Evolutionary conservation across 176 grass and related monocot genomes (phyloP), one percentile per base, ranked within the genome.

Genomic region (Musa itinerans): DNA sequence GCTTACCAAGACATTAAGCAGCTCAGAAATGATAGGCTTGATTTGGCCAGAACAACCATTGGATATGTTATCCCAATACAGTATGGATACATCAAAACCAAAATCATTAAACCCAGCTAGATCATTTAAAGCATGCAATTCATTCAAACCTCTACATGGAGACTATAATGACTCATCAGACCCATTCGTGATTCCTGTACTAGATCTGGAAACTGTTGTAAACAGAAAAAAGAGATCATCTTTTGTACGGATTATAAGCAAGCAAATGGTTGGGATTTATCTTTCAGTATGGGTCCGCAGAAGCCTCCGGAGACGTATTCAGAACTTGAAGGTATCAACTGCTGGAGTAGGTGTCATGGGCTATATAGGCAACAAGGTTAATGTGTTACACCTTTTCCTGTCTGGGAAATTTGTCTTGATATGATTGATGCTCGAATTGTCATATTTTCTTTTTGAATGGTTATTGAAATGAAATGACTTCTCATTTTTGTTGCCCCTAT

Each of bases 21-120:
- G 87, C 73, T 98, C 90, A 1, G 90, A 89, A 64, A 98, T 86
- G 73, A 87, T 91, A 78, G 90, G 94, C 81, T 86, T 98, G 84
- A 85, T 93, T 78, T 98, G 94, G 94, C 94, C 94, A n/a, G 94
- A 98, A 76, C 90, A 66, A 13, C 88, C 82, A 78, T 80, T 98
- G 75, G 82, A 98, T 82, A 72, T 86, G 82, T 74, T 89, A 71
- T 77, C 83, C 48, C 78, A 63, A 52, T 13, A 27, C 52, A 29
- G 23, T 23, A 23, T 19, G 50, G 77, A 79, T 56, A 19, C 15
- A 56, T 56, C 63, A n/a, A 62, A 52, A 27, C 21, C 68, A 63
- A 62, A 72, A 53, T 11, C 78, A 63, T 80, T 25, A 56, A 72
- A 59, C 56, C 69, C 81, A 10, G 87, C 63, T 54, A 93, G 81